Evolutionary conservation across 2,329 filamentous ascomycete genomes (phyloP).

Genomic region (Sporothrix schenckii): DNA sequence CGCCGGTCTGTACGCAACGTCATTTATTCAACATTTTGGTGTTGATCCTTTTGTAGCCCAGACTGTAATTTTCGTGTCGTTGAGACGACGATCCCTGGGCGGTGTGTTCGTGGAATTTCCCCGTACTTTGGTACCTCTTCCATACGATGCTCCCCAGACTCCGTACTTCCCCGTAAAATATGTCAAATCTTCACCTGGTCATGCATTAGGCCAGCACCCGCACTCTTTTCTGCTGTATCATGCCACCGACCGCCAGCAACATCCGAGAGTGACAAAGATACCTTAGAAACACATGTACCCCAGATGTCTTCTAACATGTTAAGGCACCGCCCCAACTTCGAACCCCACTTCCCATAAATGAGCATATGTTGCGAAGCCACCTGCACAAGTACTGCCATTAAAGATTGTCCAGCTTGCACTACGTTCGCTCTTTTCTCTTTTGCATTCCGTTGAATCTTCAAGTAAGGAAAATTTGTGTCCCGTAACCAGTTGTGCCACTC

Average conservation of each 20-base stretch:
- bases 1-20: background rate
- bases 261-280: conserved; percentile 22
- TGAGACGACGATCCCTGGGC: conserved; percentile 11
- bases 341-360: background rate
- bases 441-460: background rate
- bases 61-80: background rate
- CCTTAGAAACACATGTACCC: background rate
- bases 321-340: background rate
- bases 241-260: conserved; percentile 25
- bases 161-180: conserved; percentile 27
- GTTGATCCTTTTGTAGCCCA: background rate
- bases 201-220: background rate
- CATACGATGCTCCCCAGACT: conserved; percentile 14
- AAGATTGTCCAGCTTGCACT: background rate
- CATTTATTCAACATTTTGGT: background rate
- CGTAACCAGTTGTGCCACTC: background rate
- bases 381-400: background rate
- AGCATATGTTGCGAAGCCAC: background rate
- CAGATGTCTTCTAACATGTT: background rate
- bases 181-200: background rate
- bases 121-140: background rate
- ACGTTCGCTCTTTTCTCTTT: background rate
- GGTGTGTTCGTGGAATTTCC: background rate
- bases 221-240: conserved; percentile 26
- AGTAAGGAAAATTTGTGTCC: background rate